Percentiles rank a stretch among this genome's conserved stretches.
Evolutionary conservation across 179 eudicot species (phyloP).

Genomic region (Spinacia oleracea): DNA sequence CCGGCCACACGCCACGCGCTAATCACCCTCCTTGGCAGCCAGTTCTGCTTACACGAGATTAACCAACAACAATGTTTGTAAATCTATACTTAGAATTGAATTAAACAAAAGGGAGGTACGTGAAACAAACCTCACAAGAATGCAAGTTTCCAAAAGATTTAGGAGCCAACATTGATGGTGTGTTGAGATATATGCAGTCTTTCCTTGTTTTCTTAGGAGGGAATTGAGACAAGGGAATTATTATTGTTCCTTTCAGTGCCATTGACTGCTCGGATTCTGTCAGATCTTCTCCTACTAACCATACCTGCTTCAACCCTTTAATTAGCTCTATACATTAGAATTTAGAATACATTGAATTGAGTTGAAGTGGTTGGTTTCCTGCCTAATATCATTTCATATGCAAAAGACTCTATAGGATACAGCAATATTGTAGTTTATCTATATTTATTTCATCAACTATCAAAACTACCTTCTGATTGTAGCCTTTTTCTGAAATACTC

Average conservation of each 20-base stretch:
- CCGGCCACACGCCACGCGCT: constrained; percentile 73
- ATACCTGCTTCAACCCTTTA: constrained; percentile 50
- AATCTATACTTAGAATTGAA: neutral
- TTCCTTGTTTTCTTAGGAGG: constrained; percentile 60
- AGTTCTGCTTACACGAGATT: constrained; percentile 43
- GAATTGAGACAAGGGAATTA: constrained; percentile 70
- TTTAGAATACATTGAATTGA: neutral
- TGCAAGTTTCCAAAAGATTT: constrained; percentile 44
- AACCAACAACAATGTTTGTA: no score
- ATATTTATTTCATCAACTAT: neutral
- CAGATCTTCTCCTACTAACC: constrained; percentile 75
- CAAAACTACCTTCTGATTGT: constrained; percentile 46
- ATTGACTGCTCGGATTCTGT: constrained; percentile 49
- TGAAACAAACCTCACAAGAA: constrained; percentile 48
- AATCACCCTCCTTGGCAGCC: constrained; percentile 74
- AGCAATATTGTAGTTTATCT: neutral
- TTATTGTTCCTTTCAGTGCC: constrained; percentile 53
- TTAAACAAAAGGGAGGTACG: no score
- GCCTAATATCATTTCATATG: neutral
- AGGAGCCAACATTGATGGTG: constrained; percentile 56
- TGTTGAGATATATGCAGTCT: constrained; percentile 44
- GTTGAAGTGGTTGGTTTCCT: no score
- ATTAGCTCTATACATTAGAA: neutral
- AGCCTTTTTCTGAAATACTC: constrained; percentile 33
- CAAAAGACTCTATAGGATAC: neutral